Conservation (phyloP, 257 asterid genomes). For the Coffea eugenioides region DNA sequence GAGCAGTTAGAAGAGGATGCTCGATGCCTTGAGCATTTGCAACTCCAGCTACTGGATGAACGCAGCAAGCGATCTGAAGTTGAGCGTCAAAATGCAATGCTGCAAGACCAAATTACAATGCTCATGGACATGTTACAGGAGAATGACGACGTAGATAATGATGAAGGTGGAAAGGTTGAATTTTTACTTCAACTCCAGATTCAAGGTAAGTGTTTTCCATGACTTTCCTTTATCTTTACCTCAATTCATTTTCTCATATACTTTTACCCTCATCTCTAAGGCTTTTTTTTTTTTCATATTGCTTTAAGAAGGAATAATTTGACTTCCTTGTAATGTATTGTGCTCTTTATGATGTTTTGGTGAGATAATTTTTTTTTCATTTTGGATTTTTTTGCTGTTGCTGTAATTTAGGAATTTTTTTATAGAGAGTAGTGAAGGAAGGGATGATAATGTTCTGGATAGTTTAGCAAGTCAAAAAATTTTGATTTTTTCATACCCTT, state of each 20-base stretch:
- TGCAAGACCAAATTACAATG: conserved; percentile 74
- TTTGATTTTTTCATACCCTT: conserved; percentile 13
- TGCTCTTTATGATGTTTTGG: background rate
- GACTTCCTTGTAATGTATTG: conserved; percentile 1
- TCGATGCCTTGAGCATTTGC: conserved; percentile 81
- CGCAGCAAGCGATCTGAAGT: conserved; percentile 85
- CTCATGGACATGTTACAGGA: conserved; percentile 96
- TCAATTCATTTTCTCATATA: no score
- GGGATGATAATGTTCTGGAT: no score
- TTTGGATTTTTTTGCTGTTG: background rate
- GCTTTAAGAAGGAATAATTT: conserved; percentile 3
- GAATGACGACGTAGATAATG: conserved; percentile 57
- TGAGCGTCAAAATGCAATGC: conserved; percentile 74
- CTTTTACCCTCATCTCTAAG: no score
- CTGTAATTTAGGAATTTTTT: conserved; percentile 29
- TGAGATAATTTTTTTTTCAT: background rate
- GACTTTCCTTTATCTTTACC: no score
- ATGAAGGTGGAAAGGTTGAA: conserved; percentile 35
- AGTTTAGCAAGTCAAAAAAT: no score
- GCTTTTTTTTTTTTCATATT: background rate
- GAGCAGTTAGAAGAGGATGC: conserved; percentile 94
- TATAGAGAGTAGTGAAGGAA: conserved; percentile 68
- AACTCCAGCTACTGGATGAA: conserved; percentile 85
- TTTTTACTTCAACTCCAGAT: no score
- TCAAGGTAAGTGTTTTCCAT: no score